Conservation (phyloP, 306 rosid species). For the Datisca glomerata region DNA sequence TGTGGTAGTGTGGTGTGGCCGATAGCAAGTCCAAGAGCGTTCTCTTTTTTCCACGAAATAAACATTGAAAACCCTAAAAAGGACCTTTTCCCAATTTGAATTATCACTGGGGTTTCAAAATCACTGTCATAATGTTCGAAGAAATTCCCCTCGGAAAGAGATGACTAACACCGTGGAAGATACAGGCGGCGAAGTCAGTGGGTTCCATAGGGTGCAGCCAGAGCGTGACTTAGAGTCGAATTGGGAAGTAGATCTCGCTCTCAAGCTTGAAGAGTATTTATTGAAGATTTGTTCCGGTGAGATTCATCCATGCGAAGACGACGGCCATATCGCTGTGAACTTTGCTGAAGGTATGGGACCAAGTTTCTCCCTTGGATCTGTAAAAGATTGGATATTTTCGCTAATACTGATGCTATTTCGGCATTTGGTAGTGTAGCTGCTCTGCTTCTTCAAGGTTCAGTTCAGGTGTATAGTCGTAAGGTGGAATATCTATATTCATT, state of each 20-base stretch:
- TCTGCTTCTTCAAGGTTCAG: conserved; percentile 83
- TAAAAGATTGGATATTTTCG: background rate
- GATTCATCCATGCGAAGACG: conserved; percentile 42
- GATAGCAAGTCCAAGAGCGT: too few species aligned
- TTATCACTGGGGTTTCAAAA: background rate
- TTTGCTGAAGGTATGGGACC: conserved; percentile 70
- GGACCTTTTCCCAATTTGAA: too few species aligned
- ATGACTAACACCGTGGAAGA: conserved; percentile 44
- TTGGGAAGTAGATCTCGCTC: conserved; percentile 94
- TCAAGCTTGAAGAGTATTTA: conserved; percentile 71
- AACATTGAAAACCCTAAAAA: background rate
- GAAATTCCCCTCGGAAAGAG: conserved; percentile 11
- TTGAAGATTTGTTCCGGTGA: conserved; percentile 82
- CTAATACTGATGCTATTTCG: background rate
- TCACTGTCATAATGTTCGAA: background rate
- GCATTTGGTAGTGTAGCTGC: conserved; percentile 62
- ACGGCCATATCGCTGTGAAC: conserved; percentile 39
- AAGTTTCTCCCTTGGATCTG: background rate
- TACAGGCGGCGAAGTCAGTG: conserved; percentile 15
- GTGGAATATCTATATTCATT: conserved; percentile 80
- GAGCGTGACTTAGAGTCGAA: conserved; percentile 86
- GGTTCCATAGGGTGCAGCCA: conserved; percentile 58
- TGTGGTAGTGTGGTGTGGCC: too few species aligned
- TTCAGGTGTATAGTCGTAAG: conserved; percentile 91
- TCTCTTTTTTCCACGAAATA: too few species aligned